A percentile compares a stretch with the other conserved stretches of the same genome.
phyloP scores from a whole-genome alignment of 2,329 filamentous ascomycete species.

The Colletotrichum echinochloae region DNA sequence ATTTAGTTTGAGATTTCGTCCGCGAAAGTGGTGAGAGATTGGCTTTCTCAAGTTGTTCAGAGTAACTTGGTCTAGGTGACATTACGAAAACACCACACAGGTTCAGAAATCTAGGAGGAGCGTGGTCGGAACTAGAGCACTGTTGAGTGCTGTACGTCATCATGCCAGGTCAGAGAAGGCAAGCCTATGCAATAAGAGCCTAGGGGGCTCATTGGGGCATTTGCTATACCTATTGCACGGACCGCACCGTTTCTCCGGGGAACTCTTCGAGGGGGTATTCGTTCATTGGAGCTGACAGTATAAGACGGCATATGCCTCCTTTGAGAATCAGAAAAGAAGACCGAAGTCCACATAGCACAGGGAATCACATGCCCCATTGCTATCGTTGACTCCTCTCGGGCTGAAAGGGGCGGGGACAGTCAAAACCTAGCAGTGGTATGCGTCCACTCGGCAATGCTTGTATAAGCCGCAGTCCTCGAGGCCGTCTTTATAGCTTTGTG shows the following conservation, averaged over 20 bases:
- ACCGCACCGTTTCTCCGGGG: no score
- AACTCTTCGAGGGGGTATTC: background rate
- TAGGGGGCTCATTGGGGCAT: background rate
- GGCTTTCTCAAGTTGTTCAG: background rate
- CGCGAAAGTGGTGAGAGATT: background rate
- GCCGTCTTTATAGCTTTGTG: background rate
- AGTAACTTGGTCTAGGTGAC: background rate
- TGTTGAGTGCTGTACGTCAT: background rate
- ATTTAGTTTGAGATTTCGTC: background rate
- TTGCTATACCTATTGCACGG: background rate
- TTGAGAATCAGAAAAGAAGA: background rate
- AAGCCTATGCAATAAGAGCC: no score
- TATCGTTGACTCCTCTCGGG: no score
- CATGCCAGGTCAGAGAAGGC: background rate
- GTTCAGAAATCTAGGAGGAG: background rate
- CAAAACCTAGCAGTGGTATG: background rate
- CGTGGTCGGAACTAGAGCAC: background rate
- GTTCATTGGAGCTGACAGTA: background rate
- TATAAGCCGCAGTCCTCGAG: background rate
- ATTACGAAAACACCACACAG: background rate
- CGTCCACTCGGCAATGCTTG: background rate
- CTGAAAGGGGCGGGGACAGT: no score
- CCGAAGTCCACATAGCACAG: background rate
- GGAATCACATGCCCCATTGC: background rate
- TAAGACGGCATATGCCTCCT: no score